These are phyloP conservation scores for Gentiana dahurica DNA, from an alignment of 257 asterid species.

Conservation along the genomic window DNA sequence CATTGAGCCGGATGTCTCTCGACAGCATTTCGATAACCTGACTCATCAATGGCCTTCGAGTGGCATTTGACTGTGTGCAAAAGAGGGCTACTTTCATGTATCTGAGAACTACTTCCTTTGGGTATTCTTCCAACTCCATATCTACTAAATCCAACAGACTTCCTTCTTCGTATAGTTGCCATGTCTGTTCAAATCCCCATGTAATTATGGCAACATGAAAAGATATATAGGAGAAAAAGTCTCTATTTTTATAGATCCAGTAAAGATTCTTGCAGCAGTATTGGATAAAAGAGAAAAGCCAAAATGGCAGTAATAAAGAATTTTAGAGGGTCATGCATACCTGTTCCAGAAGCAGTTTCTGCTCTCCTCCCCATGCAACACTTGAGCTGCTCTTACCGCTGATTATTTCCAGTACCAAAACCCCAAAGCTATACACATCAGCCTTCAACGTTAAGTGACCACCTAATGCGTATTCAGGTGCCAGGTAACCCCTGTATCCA, in stretches of 20 bases:
- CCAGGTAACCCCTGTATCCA: slow-evolving; percentile 76
- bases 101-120: slow-evolving; percentile 49
- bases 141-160: slow-evolving; percentile 66
- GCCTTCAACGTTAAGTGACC: slow-evolving; percentile 91
- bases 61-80: slow-evolving; percentile 74
- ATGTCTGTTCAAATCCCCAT: slow-evolving; percentile 33
- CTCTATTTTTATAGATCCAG: not conserved
- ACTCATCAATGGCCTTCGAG: slow-evolving; percentile 85
- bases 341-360: slow-evolving; percentile 69
- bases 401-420: slow-evolving; percentile 65
- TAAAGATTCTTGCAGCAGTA: not conserved
- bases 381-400: slow-evolving; percentile 66
- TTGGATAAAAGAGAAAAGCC: not conserved
- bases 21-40: slow-evolving; percentile 79
- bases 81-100: slow-evolving; percentile 79
- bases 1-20: slow-evolving; percentile 56
- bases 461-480: slow-evolving; percentile 92
- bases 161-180: slow-evolving; percentile 63
- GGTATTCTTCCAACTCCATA: slow-evolving; percentile 50
- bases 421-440: slow-evolving; percentile 82
- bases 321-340: slow-evolving; percentile 23
- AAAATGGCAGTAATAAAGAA: too few relatives aligned
- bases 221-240: not conserved
- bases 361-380: slow-evolving; percentile 39
- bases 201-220: too few relatives aligned